These are phyloP conservation scores for Lipomyces chichibuensis DNA, from an alignment of 805 yeast species.

Conservation along the genomic window DNA sequence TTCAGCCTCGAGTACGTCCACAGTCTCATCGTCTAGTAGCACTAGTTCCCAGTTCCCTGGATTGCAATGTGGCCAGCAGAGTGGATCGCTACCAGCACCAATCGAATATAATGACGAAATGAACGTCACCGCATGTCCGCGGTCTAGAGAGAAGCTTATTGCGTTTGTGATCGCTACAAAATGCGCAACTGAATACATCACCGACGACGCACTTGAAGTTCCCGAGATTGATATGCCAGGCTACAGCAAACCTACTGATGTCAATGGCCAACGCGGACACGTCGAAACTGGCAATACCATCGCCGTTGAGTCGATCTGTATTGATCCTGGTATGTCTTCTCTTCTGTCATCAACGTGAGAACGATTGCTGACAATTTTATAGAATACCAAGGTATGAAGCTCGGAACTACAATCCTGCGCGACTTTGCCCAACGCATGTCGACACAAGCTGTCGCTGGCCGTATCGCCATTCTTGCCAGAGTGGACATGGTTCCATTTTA, in stretches of 20 bases:
- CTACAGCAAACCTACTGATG: conserved; percentile 34
- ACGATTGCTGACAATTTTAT: background rate
- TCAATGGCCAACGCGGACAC: conserved; percentile 57
- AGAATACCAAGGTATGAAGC: conserved; percentile 72
- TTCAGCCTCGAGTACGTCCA: conserved; percentile 4
- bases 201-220: conserved; percentile 62
- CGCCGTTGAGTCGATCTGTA: conserved; percentile 81
- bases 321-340: conserved; percentile 54
- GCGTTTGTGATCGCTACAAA: conserved; percentile 28
- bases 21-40: conserved; percentile 4
- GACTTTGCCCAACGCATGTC: conserved; percentile 90
- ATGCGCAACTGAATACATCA: conserved; percentile 69
- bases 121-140: conserved; percentile 36
- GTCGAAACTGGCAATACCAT: conserved; percentile 71
- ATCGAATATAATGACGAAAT: conserved; percentile 37
- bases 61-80: background rate
- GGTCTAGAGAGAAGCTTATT: conserved; percentile 28
- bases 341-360: background rate
- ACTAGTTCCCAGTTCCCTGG: conserved; percentile 36
- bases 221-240: conserved; percentile 49
- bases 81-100: background rate
- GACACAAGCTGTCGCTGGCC: conserved; percentile 82
- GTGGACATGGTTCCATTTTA: conserved; percentile 72
- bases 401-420: conserved; percentile 80
- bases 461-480: conserved; percentile 69